These are phyloP conservation scores for Tolypocladium cylindrosporum DNA, from an alignment of 2,329 filamentous ascomycete species.

Conservation along the genomic window DNA sequence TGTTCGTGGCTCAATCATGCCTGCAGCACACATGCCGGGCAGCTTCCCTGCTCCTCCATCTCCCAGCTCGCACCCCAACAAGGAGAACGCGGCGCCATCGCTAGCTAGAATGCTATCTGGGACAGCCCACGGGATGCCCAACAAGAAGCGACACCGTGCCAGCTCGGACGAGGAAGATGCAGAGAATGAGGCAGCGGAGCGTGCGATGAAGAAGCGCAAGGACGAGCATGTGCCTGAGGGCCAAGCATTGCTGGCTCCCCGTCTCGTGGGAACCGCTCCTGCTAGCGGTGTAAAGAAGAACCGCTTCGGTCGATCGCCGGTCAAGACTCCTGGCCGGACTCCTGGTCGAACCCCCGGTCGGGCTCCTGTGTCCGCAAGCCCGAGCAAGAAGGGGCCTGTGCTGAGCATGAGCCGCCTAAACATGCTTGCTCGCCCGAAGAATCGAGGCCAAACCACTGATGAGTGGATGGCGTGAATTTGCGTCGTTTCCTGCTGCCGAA, in stretches of 20 bases:
- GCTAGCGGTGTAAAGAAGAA: constrained; percentile 24
- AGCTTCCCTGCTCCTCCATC: constrained; percentile 34
- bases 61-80: constrained; percentile 31
- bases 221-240: constrained; percentile 37
- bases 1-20: constrained; percentile 41
- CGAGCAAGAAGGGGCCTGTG: constrained; percentile 40
- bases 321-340: constrained; percentile 10
- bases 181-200: constrained; percentile 34
- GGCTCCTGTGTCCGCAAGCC: constrained; percentile 24
- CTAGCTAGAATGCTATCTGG: constrained; percentile 27
- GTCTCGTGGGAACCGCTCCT: constrained; percentile 28
- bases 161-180: constrained; percentile 46
- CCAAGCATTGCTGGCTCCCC: constrained; percentile 41
- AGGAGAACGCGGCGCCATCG: constrained; percentile 42
- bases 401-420: constrained; percentile 50
- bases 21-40: constrained; percentile 40
- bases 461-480: neutral
- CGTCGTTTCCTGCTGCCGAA: neutral
- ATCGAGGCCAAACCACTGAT: constrained; percentile 29
- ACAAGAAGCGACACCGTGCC: constrained; percentile 56
- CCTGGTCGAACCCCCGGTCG: constrained; percentile 8
- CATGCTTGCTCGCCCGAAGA: constrained; percentile 51
- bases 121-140: constrained; percentile 51
- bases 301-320: constrained; percentile 14
- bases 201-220: constrained; percentile 50